phyloP scores from a whole-genome alignment of 257 asterid species.

The Orobanche coerulescens region DNA sequence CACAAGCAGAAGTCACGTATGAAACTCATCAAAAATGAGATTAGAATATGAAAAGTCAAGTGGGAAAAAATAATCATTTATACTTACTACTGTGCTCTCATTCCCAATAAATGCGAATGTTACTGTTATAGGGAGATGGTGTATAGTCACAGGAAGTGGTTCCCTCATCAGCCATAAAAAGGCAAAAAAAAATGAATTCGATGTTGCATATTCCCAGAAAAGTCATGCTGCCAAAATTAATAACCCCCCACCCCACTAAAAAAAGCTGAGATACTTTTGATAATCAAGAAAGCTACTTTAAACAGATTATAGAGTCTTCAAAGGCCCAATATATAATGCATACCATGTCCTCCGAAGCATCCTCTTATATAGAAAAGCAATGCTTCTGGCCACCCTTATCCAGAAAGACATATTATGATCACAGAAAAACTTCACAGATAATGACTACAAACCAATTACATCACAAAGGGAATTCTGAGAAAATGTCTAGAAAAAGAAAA shows the following conservation, averaged over 20 bases:
- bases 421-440: neutral
- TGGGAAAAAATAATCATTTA: neutral
- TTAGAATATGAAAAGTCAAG: neutral
- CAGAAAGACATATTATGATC: constrained; percentile 3
- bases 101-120: constrained; percentile 82
- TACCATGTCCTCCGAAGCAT: neutral
- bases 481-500: constrained; percentile 3
- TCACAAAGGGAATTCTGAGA: neutral
- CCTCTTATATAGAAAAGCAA: neutral
- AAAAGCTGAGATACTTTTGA: neutral
- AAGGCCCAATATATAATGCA: constrained; percentile 11
- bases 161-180: constrained; percentile 69
- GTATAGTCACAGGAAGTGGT: constrained; percentile 85
- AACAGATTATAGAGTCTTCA: neutral
- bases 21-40: neutral
- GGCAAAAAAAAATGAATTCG: constrained; percentile 13
- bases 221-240: constrained; percentile 2
- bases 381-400: neutral
- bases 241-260: neutral
- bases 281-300: constrained; percentile 9
- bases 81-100: constrained; percentile 62
- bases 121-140: constrained; percentile 91
- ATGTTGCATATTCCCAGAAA: constrained; percentile 5
- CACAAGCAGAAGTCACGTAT: constrained; percentile 9
- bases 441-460: neutral